Evolutionary conservation across 148 eudicot genomes (phyloP).

Genomic region (Cornus florida): DNA sequence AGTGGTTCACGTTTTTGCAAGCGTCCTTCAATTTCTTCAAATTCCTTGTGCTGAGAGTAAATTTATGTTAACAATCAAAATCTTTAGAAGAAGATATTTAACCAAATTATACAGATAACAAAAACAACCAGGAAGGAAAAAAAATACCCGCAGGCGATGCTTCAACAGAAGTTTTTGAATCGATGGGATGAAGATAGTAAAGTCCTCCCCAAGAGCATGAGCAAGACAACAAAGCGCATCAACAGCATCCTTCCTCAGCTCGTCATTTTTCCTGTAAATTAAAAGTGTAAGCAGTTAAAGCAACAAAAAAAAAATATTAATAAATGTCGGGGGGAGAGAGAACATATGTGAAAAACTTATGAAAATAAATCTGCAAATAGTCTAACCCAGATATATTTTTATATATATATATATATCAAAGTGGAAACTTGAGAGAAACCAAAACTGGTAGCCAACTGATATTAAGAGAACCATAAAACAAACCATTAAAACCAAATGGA

Average conservation of each 20-base stretch:
- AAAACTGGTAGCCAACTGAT: background rate
- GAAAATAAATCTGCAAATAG: background rate
- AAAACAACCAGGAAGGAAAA: slow-evolving; percentile 12
- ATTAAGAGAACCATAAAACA: background rate
- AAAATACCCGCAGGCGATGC: slow-evolving; percentile 75
- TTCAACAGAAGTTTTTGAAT: slow-evolving; percentile 81
- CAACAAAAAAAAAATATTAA: background rate
- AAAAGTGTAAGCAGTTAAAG: background rate
- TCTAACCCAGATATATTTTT: background rate
- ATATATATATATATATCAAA: too few species aligned
- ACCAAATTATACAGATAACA: background rate
- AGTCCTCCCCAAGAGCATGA: slow-evolving; percentile 94
- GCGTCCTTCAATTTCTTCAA: slow-evolving; percentile 89
- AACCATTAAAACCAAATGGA: background rate
- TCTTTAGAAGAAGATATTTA: background rate
- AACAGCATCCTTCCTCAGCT: slow-evolving; percentile 89
- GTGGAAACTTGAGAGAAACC: background rate
- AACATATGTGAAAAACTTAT: background rate
- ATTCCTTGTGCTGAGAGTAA: slow-evolving; percentile 79
- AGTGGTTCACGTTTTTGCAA: slow-evolving; percentile 70
- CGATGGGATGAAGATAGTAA: slow-evolving; percentile 93
- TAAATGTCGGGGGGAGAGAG: background rate
- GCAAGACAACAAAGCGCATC: slow-evolving; percentile 95
- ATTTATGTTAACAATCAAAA: slow-evolving; percentile 1
- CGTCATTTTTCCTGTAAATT: slow-evolving; percentile 74